Percentiles rank a stretch among this genome's conserved stretches.
phyloP scores from a whole-genome alignment of 257 asterid genomes.

The Penstemon eatonii region DNA sequence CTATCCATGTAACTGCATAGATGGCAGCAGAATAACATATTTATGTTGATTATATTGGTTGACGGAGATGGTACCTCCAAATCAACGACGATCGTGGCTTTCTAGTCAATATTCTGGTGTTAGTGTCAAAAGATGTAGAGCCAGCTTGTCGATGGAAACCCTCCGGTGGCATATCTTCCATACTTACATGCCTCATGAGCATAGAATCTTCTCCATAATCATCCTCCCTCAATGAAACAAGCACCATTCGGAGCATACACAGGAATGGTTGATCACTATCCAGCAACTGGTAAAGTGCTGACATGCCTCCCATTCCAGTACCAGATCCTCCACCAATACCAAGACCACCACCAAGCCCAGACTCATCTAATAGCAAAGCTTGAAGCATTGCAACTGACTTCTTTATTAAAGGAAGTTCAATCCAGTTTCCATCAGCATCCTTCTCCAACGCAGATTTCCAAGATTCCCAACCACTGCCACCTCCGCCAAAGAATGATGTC shows the following conservation, averaged over 20 bases:
- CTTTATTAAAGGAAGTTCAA: slow-evolving; percentile 86
- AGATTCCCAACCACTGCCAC: slow-evolving; percentile 98
- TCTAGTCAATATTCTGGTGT: slow-evolving; percentile 60
- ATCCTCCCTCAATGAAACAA: slow-evolving; percentile 86
- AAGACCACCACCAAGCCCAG: slow-evolving; percentile 97
- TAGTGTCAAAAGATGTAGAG: slow-evolving; percentile 54
- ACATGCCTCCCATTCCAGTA: slow-evolving; percentile 99
- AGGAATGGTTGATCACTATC: slow-evolving; percentile 99
- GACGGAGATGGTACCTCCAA: slow-evolving; percentile 72
- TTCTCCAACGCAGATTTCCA: slow-evolving; percentile 89
- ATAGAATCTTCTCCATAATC: slow-evolving; percentile 80
- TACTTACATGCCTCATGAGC: slow-evolving; percentile 56
- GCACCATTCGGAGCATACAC: slow-evolving; percentile 98
- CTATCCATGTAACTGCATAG: slow-evolving; percentile 3
- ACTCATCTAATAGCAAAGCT: slow-evolving; percentile 88
- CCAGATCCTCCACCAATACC: slow-evolving; percentile 99
- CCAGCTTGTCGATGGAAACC: slow-evolving; percentile 53
- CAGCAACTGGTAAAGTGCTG: slow-evolving; percentile 87
- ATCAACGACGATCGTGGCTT: slow-evolving; percentile 90
- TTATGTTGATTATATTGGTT: slow-evolving; percentile 19
- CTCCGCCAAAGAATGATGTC: slow-evolving; percentile 67
- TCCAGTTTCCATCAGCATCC: slow-evolving; percentile 84
- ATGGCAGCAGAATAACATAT: slow-evolving; percentile 23
- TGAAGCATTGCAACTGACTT: slow-evolving; percentile 95
- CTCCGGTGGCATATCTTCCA: slow-evolving; percentile 56